Conservation (phyloP, 106 monocot species). For the Dactylorhiza incarnata region DNA sequence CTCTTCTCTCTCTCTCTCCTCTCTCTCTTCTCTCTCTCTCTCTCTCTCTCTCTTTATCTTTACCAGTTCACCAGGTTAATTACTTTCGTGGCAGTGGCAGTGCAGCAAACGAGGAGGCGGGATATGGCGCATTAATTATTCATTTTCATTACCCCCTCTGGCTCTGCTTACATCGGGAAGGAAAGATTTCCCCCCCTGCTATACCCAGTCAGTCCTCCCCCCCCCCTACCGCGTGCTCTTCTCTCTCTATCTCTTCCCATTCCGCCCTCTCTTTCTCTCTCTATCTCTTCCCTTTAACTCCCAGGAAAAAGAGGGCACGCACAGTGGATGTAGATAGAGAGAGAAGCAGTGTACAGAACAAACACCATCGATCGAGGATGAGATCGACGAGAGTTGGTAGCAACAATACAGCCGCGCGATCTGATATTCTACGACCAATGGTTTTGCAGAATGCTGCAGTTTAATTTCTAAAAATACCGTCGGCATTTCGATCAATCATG, state of each 20-base stretch:
- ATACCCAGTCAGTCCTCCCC: background rate
- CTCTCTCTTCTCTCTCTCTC: background rate
- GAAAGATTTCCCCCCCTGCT: constrained; percentile 15
- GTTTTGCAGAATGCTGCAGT: no score
- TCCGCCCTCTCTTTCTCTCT: background rate
- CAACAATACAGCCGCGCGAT: constrained; percentile 17
- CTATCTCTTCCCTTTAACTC: background rate
- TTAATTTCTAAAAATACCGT: no score
- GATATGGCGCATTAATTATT: constrained; percentile 10
- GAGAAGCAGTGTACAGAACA: constrained; percentile 4
- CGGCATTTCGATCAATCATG: no score
- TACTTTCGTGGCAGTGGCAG: constrained; percentile 9
- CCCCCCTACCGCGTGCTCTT: background rate
- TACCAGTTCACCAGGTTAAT: background rate
- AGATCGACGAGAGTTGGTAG: constrained; percentile 17
- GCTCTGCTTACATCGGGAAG: constrained; percentile 27
- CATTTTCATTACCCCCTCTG: constrained; percentile 9
- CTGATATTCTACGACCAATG: no score
- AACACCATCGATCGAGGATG: background rate
- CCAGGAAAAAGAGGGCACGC: background rate
- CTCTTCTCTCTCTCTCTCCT: background rate
- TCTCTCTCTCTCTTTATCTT: background rate
- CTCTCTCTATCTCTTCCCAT: background rate
- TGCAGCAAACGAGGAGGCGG: constrained; percentile 4
- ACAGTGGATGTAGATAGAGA: background rate